Evolutionary conservation across 2,329 filamentous ascomycete species (phyloP).

Genomic region (Triangularia verruculosa): DNA sequence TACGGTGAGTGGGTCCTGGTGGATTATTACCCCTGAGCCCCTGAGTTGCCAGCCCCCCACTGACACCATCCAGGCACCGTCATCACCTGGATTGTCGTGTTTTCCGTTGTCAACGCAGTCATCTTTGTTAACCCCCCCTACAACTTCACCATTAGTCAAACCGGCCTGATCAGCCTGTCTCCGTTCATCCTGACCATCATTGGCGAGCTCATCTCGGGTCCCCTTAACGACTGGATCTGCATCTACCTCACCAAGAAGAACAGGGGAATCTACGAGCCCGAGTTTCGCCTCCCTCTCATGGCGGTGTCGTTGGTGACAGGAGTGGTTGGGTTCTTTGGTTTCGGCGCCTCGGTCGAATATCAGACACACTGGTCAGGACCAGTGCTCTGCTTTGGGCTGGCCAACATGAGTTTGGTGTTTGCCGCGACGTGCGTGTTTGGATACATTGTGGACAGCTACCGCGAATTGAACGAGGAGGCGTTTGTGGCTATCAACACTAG

Average conservation of each 20-base stretch:
- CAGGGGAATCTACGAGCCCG: constrained; percentile 52
- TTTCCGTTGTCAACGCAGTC: constrained; percentile 46
- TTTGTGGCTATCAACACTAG: constrained; percentile 51
- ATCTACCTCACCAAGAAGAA: constrained; percentile 47
- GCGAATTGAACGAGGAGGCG: constrained; percentile 45
- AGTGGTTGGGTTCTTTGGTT: constrained; percentile 46
- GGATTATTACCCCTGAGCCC: background rate
- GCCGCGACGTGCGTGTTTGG: constrained; percentile 48
- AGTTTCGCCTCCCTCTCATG: constrained; percentile 47
- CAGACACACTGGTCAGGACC: constrained; percentile 48
- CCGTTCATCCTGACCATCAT: constrained; percentile 48
- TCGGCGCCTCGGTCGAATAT: constrained; percentile 43
- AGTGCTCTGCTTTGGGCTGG: constrained; percentile 46
- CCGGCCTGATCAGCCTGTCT: constrained; percentile 50
- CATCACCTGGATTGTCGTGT: constrained; percentile 38
- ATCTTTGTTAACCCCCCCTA: constrained; percentile 50
- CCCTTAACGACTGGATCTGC: constrained; percentile 44
- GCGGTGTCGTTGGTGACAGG: constrained; percentile 40
- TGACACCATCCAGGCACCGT: constrained; percentile 7
- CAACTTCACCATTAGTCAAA: constrained; percentile 48
- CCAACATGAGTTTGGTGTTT: constrained; percentile 47
- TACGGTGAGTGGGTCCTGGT: constrained; percentile 38
- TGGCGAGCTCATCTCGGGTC: constrained; percentile 44
- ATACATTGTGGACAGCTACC: constrained; percentile 49
- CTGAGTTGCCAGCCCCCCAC: background rate